Conservation (phyloP, 371 early-diverging fungal genomes). For the Zychaea mexicana region DNA sequence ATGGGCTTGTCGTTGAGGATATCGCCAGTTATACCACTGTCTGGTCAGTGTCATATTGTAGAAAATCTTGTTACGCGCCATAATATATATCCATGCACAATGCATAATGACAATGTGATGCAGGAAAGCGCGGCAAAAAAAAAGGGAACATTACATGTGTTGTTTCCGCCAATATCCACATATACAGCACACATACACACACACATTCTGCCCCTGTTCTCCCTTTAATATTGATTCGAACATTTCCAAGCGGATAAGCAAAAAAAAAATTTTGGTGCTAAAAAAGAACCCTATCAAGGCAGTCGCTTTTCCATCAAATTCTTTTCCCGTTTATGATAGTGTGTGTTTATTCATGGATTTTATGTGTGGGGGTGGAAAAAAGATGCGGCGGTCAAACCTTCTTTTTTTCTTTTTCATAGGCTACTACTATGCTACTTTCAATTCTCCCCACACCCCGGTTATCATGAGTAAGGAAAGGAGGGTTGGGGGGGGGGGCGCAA, state of each 20-base stretch:
- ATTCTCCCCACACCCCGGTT: too few relatives aligned
- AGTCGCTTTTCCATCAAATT: neutral
- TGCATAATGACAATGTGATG: constrained; percentile 1
- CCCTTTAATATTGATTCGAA: neutral
- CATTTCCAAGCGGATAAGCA: neutral
- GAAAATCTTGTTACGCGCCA: neutral
- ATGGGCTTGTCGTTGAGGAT: neutral
- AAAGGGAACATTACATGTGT: neutral
- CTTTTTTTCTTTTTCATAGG: too few relatives aligned
- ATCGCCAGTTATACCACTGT: too few relatives aligned
- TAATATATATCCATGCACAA: neutral
- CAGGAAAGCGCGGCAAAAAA: constrained; percentile 3
- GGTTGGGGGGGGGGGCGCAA: too few relatives aligned
- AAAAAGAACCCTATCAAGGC: neutral
- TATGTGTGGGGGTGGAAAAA: neutral
- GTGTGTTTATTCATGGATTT: neutral
- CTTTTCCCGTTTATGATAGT: neutral
- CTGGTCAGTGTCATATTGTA: too few relatives aligned
- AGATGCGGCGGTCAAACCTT: neutral
- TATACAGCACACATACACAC: neutral
- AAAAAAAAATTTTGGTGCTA: neutral
- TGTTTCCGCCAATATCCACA: too few relatives aligned
- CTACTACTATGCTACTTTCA: too few relatives aligned
- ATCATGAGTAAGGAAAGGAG: too few relatives aligned
- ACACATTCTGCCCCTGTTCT: too few relatives aligned